Evolutionary conservation across 2,329 filamentous ascomycete species (phyloP).

Genomic region (Colletotrichum sp.): DNA sequence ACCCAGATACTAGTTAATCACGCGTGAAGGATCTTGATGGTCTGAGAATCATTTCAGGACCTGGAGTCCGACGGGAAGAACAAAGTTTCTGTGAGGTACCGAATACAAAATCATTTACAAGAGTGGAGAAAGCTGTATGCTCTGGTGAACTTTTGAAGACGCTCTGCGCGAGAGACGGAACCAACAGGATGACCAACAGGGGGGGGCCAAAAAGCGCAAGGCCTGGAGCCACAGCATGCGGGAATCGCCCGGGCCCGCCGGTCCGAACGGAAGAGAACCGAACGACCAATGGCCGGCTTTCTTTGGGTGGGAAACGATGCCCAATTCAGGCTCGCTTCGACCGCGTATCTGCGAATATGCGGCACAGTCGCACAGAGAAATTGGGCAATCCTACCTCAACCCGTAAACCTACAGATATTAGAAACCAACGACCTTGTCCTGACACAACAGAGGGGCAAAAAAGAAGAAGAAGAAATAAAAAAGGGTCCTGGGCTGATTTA

Average conservation of each 20-base stretch:
- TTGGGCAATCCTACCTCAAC: not conserved
- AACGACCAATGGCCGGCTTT: not conserved
- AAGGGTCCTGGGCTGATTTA: conserved; percentile 14
- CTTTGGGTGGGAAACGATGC: not conserved
- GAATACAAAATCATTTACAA: not conserved
- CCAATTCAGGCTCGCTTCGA: not conserved
- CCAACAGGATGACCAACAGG: not conserved
- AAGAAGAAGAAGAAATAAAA: not conserved
- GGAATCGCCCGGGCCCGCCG: not conserved
- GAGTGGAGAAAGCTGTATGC: not conserved
- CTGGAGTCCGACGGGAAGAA: not conserved
- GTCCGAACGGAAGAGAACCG: not conserved
- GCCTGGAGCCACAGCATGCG: not conserved
- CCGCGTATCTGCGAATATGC: not conserved
- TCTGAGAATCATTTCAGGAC: not conserved
- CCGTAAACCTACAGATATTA: not conserved
- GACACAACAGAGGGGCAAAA: not conserved
- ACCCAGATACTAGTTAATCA: not conserved
- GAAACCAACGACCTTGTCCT: not conserved
- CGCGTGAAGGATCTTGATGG: not conserved
- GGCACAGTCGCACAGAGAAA: not conserved
- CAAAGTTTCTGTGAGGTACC: not conserved
- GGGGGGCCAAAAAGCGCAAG: not conserved
- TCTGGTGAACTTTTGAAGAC: not conserved
- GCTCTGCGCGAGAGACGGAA: not conserved